Evolutionary conservation across 345 rosid genomes (phyloP).

Genomic region (Raphanus raphanistrum): DNA sequence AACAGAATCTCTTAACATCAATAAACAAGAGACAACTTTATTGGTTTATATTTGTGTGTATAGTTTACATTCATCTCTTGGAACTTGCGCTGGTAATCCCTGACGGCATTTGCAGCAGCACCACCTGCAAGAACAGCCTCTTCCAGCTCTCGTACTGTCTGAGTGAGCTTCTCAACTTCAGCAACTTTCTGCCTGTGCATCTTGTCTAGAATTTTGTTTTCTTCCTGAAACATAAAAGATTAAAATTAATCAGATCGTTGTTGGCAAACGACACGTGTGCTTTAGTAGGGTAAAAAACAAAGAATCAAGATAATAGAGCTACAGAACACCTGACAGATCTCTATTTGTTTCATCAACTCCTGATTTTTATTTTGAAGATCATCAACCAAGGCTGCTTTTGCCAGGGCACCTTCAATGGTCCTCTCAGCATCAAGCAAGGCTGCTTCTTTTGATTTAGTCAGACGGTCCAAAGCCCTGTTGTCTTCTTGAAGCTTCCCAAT

Average conservation of each 20-base stretch:
- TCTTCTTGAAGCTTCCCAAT: constrained; percentile 99
- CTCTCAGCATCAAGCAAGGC: constrained; percentile 97
- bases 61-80: constrained; percentile 97
- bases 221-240: constrained; percentile 61
- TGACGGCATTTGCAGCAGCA: constrained; percentile 98
- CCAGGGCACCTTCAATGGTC: constrained; percentile 86
- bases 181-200: constrained; percentile 99
- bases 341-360: constrained; percentile 95
- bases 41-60: background rate
- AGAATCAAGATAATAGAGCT: constrained; percentile 9
- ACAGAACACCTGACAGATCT: constrained; percentile 95
- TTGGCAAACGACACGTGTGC: background rate
- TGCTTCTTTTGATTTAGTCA: constrained; percentile 96
- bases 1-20: constrained; percentile 4
- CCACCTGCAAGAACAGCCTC: constrained; percentile 99
- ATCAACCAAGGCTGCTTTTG: constrained; percentile 97
- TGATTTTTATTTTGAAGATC: constrained; percentile 99
- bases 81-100: constrained; percentile 97
- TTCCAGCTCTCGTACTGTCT: constrained; percentile 96
- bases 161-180: constrained; percentile 98
- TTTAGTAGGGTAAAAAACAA: background rate
- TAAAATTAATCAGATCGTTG: background rate
- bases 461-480: constrained; percentile 95
- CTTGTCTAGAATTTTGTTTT: constrained; percentile 95
- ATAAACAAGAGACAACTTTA: background rate